Evolutionary conservation across 164 flowering plant genomes (phyloP).

Genomic region (grape (Vitis vinifera)): ASM3070453v1 NC_081823.1:7273501-7274000

Average conservation of each 20-base stretch:
- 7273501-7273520: conserved; percentile 84
- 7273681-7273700: conserved; percentile 77
- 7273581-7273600: background rate
- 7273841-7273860: conserved; percentile 68
- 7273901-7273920: conserved; percentile 2
- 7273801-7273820: conserved; percentile 78
- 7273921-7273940: too few species aligned
- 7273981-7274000: too few species aligned
- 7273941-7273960: too few species aligned
- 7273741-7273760: conserved; percentile 96
- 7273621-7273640: conserved; percentile 64
- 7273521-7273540: conserved; percentile 89
- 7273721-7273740: conserved; percentile 93
- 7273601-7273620: background rate
- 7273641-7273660: conserved; percentile 90
- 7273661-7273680: conserved; percentile 79
- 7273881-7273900: conserved; percentile 41
- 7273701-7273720: conserved; percentile 90
- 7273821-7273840: conserved; percentile 75
- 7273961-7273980: too few species aligned
- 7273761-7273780: conserved; percentile 73
- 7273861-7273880: conserved; percentile 64
- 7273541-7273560: conserved; percentile 98
- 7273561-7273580: conserved; percentile 41
- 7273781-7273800: conserved; percentile 92